Base-by-base conservation (phyloP, 2,329 filamentous ascomycete genomes). In the Bipolaris bicolor region DNA sequence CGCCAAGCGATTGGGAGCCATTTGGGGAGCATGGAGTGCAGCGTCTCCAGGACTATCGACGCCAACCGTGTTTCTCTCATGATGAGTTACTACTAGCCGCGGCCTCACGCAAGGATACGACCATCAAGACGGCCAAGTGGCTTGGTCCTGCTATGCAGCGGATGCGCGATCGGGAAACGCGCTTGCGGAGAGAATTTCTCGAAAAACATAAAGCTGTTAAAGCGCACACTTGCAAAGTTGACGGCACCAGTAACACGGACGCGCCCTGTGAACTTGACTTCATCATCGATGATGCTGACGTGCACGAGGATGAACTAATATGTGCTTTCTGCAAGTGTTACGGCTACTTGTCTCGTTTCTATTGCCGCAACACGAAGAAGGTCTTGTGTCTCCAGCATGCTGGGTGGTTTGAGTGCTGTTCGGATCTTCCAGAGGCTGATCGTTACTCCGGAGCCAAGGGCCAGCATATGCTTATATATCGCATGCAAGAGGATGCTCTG, bases 51-150 rank as follows among this genome's bases (percentile, higher is more conserved):
- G 85, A 89, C 48, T 99, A 97, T 75, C 86, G 94, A 54, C 87
- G 93, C 54, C 93, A 97, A 63, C 92, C 95, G 1, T 98, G 95
- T 75, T 99, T 99, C 75, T 98, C 94, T 0, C 95, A 99, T 65
- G 95, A 99, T 68, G 95, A 99, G 75, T 80, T 99, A 20, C 82
- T 99, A 3, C 88, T 96, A 80, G 97, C 94, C 2, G 95, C 95
- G 7, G 92, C 93, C 6, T 88, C 91, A 63, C 89, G 72, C 86
- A 67, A 81, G 44, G 88, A 92, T 65, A 85, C 88, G 2, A 88
- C 86, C 0, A 98, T 99, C 55, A 90, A 91, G 66, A 97, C 92
- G 2, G 92, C 95, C 1, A 97, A 95, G 77, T 99, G 95, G 95
- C 83, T 99, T 15, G 90, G 90, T 2, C 94, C 94, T 0, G 95